A percentile compares a stretch with the other conserved stretches of the same genome.
Conservation (phyloP, 2,329 filamentous ascomycete species). For the Exophiala lecanii-corni region DNA sequence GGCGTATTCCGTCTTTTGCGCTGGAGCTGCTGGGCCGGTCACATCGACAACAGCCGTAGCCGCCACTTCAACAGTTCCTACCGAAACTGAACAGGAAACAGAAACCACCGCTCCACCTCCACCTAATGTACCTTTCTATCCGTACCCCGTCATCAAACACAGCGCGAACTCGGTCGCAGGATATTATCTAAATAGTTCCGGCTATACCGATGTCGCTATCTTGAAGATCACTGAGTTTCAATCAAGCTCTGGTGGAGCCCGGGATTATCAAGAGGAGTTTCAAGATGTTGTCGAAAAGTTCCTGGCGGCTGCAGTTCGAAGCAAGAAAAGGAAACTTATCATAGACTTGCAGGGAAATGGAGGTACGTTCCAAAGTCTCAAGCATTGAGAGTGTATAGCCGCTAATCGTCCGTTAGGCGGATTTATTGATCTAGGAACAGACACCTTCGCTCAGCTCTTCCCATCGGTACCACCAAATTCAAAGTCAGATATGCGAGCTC, state of each 20-base stretch:
- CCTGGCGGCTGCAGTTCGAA: constrained; percentile 42
- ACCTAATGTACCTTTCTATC: constrained; percentile 31
- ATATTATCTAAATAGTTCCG: constrained; percentile 41
- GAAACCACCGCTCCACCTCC: constrained; percentile 3
- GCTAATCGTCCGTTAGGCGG: constrained; percentile 41
- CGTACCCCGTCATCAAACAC: constrained; percentile 35
- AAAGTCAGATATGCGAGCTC: constrained; percentile 45
- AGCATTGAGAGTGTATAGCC: neutral
- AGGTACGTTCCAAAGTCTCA: constrained; percentile 31
- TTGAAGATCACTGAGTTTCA: constrained; percentile 42
- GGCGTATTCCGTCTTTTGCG: constrained; percentile 14
- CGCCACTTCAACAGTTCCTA: constrained; percentile 1
- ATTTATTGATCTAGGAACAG: constrained; percentile 42
- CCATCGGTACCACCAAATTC: constrained; percentile 43
- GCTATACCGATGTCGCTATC: constrained; percentile 43
- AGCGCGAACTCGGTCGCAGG: constrained; percentile 38
- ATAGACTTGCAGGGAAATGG: constrained; percentile 60
- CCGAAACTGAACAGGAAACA: neutral
- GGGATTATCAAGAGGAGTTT: constrained; percentile 17
- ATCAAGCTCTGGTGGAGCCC: constrained; percentile 14
- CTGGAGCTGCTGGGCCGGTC: constrained; percentile 1
- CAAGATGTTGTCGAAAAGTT: constrained; percentile 32
- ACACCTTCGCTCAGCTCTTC: constrained; percentile 53
- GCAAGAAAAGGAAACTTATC: constrained; percentile 57
- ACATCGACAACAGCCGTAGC: neutral